Base-by-base conservation (phyloP, 1,284 basidiomycete species). In the Sanguinoderma infundibulare region DNA sequence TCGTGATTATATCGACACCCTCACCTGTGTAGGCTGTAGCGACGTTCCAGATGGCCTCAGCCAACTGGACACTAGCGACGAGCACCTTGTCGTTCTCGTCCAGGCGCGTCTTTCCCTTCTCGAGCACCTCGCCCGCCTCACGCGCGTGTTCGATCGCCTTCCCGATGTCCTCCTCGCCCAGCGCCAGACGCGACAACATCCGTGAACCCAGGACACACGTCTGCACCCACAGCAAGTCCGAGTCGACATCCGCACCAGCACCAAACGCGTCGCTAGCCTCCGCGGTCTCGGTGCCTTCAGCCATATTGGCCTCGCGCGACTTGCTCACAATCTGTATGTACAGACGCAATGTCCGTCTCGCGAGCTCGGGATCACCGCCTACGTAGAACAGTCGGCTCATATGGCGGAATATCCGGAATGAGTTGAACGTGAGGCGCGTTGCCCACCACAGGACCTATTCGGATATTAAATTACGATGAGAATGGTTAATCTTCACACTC, bases 351-450 rank as follows among this genome's bases (percentile, higher is more conserved):
- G 90, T 91, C 32, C 92, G 86, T 65, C 85, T 87, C 1, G 95
- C 93, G 26, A 95, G 84, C 9, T 79, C 71, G 8, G 79, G 74
- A 62, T 92, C 89, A 4, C 88, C 89, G 0, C 85, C 81, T 6
- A 88, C 81, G 54, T 87, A 83, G 8, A 92, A 78, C 0, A 96
- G 75, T 1, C 89, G 87, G 15, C 87, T 85, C 79, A 97, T 89
- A 74, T 96, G 92, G 0, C 95, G 88, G 59, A 94, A 84, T 15
- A 97, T 79, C 8, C 87, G 85, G 66, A 90, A 90, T 0, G 93
- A 96, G 71, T 97, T 95, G 80, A 98, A 97, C 0, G 95, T 98
- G 24, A 95, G 83, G 20, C 89, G 87, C 9, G 93, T 95, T 1
- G 94, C 90, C 93, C 94, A 95, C 91, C 94, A 96, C 1, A 98